Base-by-base conservation (phyloP, 345 rosid species). In the Viola odorata region DNA sequence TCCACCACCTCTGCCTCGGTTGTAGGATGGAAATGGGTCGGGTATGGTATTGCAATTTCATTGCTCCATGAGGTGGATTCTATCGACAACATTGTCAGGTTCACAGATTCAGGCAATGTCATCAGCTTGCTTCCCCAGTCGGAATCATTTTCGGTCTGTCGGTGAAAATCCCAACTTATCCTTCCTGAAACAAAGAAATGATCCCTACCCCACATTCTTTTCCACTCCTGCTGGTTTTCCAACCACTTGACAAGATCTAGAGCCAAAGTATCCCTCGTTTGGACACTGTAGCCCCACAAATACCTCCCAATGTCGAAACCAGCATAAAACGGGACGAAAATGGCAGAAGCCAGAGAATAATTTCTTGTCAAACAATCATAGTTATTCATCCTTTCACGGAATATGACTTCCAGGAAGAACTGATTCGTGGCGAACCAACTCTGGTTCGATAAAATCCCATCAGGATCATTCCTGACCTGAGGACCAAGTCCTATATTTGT, bases 341-440 rank as follows among this genome's bases (percentile, higher is more conserved):
- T 45, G 14, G 73, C 69, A 17, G 63, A 51, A 32, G 73, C 73
- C 42, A 52, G 53, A 0, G 56, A 57, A 6, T 68, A 69, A 37
- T 69, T 42, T 11, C 63, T 58, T 0, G 73, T 69, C 45, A 69
- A 39, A 57, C 73, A 69, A 11, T 23, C 41, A 57, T 63, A 69
- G 1, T 8, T 41, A 32, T 63, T 63, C 63, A 69, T 63, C 54
- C 69, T 69, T 10, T 39, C 12, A 7, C 45, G 69, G 42, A 69
- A 69, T n/a, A 62, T 50, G 13, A 69, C 42, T 57, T 62, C 67
- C 4, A 69, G 15, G 10, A 45, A 15, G 44, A 62, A 69, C 16
- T 69, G 73, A 41, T 57, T 57, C 7, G 73, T 69, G n/a, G 50
- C 23, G 50, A 55, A 69, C 73, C 73, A 69, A n/a, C 62, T 17